Evolutionary conservation across 2,329 filamentous ascomycete species (phyloP).

Genomic region (Colletotrichum sp.): DNA sequence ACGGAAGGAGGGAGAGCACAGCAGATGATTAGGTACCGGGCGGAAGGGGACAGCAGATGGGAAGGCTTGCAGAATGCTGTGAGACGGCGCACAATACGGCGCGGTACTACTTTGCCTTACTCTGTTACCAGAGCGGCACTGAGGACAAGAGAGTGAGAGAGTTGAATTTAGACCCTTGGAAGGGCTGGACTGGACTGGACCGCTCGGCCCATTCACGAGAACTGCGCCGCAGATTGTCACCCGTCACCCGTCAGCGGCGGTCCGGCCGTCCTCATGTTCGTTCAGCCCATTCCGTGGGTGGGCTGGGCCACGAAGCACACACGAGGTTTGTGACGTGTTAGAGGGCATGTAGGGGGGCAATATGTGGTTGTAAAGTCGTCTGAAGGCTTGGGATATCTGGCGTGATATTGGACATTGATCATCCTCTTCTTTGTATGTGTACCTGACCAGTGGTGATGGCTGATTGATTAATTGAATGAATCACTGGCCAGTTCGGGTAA

Average conservation of each 20-base stretch:
- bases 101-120: background rate
- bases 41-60: background rate
- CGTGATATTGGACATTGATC: background rate
- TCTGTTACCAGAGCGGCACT: background rate
- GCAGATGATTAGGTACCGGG: background rate
- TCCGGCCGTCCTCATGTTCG: background rate
- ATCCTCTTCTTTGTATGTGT: background rate
- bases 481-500: constrained; percentile 7
- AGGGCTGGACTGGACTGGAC: background rate
- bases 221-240: constrained; percentile 5
- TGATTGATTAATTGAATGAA: background rate
- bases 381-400: background rate
- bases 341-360: background rate
- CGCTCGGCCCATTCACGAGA: background rate
- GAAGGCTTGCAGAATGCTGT: background rate
- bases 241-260: constrained; percentile 6
- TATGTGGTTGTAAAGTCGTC: background rate
- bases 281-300: background rate
- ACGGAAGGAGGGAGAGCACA: background rate
- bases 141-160: background rate
- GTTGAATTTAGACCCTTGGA: background rate
- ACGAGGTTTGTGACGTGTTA: background rate
- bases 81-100: background rate
- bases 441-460: background rate
- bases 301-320: background rate